Percentiles rank a stretch among this genome's conserved stretches.
Evolutionary conservation across 2,329 filamentous ascomycete genomes (phyloP).

Genomic region (Ceratocystis cacaofunesta): DNA sequence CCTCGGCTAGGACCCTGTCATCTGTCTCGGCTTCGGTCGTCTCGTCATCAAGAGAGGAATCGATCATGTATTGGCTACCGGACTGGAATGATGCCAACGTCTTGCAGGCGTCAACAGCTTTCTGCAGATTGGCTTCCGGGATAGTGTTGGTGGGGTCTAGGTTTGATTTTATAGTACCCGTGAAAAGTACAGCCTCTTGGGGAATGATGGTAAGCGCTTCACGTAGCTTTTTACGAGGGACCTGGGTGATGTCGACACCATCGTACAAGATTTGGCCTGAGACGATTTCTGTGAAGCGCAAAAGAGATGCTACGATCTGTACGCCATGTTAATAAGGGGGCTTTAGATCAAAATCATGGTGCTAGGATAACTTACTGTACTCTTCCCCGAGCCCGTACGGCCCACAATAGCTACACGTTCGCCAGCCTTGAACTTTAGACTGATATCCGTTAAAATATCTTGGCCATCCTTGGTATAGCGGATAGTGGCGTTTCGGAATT

Average conservation of each 20-base stretch:
- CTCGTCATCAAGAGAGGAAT: constrained; percentile 15
- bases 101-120: constrained; percentile 44
- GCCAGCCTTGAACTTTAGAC: constrained; percentile 36
- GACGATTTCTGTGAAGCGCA: constrained; percentile 30
- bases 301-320: constrained; percentile 29
- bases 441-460: constrained; percentile 30
- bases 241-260: constrained; percentile 31
- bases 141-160: constrained; percentile 41
- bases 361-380: constrained; percentile 36
- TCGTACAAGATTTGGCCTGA: constrained; percentile 32
- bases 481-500: constrained; percentile 27
- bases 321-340: constrained; percentile 16
- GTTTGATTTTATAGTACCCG: constrained; percentile 31
- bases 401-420: constrained; percentile 60
- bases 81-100: constrained; percentile 29
- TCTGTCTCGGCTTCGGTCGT: constrained; percentile 11
- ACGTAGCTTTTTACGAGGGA: constrained; percentile 30
- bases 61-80: constrained; percentile 19
- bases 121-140: constrained; percentile 37
- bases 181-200: constrained; percentile 36
- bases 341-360: constrained; percentile 15
- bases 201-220: constrained; percentile 35
- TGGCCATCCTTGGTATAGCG: constrained; percentile 26
- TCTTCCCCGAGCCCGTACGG: constrained; percentile 61
- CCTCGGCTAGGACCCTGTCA: constrained; percentile 10